A percentile compares a stretch with the other conserved stretches of the same genome.
Conservation (phyloP, 1,284 basidiomycete genomes). For the Butyriboletus pseudospeciosus region DNA sequence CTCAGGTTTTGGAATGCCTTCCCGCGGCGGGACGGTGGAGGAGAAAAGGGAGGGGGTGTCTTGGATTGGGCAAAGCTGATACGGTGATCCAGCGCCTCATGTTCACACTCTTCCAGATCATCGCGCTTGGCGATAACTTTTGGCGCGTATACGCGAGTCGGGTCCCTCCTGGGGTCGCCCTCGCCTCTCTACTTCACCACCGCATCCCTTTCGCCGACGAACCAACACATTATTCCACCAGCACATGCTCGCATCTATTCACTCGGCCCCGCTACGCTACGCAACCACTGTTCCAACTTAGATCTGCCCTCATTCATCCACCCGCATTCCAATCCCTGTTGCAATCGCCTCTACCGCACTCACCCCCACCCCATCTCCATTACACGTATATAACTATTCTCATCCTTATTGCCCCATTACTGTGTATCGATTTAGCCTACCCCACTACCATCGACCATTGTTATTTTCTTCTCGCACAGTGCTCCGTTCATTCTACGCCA, state of each 20-base stretch:
- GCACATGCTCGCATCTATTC: conserved; percentile 27
- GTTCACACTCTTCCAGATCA: not conserved
- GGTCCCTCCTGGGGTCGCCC: not conserved
- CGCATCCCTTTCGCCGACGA: conserved; percentile 2
- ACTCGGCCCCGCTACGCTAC: conserved; percentile 9
- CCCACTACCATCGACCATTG: conserved; percentile 5
- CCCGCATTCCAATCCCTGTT: conserved; percentile 16
- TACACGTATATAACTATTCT: conserved; percentile 27
- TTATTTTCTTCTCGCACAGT: conserved; percentile 12
- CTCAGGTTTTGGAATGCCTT: conserved; percentile 95
- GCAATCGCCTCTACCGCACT: conserved; percentile 11
- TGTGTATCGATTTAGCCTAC: conserved; percentile 25
- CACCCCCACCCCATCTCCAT: not conserved
- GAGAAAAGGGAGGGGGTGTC: conserved; percentile 41
- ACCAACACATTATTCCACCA: conserved; percentile 22
- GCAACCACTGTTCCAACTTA: conserved; percentile 21
- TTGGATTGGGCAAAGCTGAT: conserved; percentile 28
- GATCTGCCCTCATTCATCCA: conserved; percentile 23
- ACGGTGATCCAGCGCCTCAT: conserved; percentile 15
- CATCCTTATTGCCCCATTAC: conserved; percentile 26
- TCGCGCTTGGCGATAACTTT: not conserved
- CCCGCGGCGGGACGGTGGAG: conserved; percentile 55
- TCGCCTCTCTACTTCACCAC: not conserved
- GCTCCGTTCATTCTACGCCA: conserved; percentile 18
- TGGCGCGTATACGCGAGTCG: conserved; percentile 6